Evolutionary conservation across 495 filamentous ascomycete genomes (phyloP).

Genomic region (Penicillium paradoxum): DNA sequence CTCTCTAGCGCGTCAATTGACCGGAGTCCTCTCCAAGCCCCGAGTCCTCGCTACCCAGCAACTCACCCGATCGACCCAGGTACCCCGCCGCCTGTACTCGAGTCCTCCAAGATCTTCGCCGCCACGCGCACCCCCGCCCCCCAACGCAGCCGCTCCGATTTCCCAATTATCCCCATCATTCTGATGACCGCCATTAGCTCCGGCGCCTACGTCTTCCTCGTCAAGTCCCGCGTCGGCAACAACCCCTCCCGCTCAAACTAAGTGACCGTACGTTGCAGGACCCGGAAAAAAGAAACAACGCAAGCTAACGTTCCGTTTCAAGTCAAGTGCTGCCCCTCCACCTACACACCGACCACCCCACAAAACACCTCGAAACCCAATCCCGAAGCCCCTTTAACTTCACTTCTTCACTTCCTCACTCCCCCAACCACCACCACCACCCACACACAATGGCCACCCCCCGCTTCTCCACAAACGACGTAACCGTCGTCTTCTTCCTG

Average conservation of each 20-base stretch:
- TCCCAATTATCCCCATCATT: constrained; percentile 63
- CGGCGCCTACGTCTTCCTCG: constrained; percentile 57
- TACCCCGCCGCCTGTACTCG: constrained; percentile 21
- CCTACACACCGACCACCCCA: constrained; percentile 8
- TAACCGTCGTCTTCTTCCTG: constrained; percentile 72
- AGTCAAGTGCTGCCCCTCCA: constrained; percentile 9
- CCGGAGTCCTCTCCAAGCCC: constrained; percentile 17
- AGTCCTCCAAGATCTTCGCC: constrained; percentile 10
- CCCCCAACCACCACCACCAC: neutral
- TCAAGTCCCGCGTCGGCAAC: constrained; percentile 50
- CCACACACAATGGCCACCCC: constrained; percentile 43
- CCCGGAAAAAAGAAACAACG: constrained; percentile 8
- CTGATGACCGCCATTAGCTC: constrained; percentile 54
- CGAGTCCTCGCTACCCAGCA: constrained; percentile 1
- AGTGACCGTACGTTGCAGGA: neutral
- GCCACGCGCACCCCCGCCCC: constrained; percentile 23
- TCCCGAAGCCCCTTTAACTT: neutral
- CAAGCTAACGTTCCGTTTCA: constrained; percentile 1
- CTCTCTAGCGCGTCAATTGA: constrained; percentile 9
- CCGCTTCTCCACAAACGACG: constrained; percentile 71
- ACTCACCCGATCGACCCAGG: constrained; percentile 12
- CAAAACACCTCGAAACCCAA: constrained; percentile 8
- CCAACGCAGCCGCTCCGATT: constrained; percentile 40
- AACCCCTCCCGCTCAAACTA: constrained; percentile 9
- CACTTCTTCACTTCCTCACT: neutral